Base-by-base conservation (phyloP, 1,284 basidiomycete genomes). In the Apiotrichum laibachii region DNA sequence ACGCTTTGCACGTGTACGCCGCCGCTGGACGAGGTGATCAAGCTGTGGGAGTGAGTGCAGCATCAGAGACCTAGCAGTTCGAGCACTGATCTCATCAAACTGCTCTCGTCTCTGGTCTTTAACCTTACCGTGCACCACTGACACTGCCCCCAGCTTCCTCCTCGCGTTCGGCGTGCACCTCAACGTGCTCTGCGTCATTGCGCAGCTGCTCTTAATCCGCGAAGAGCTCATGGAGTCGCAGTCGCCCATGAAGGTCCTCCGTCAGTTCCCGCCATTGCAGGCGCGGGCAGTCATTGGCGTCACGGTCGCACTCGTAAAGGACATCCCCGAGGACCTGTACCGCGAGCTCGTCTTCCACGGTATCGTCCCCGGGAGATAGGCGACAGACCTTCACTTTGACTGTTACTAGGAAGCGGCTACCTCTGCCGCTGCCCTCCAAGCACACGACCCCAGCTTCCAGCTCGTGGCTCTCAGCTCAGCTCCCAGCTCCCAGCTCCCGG, bases 121-220 rank as follows among this genome's bases (percentile, higher is more conserved):
- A 31, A 31, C 26, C 26, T 4, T 31, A 31, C 26, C 26, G 26
- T 31, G 7, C 26, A 31, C 26, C 26, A 31, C 26, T 61, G 13
- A 57, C 35, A 31, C 26, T 61, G 13, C 55, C 35, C 4, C 2
- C 57, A 77, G 77, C 77, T 99, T 98, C 74, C 83, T 99, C 15
- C 84, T 98, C 34, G 92, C 94, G 1, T 98, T 94, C 71, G 95
- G 95, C 15, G 89, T 94, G 9, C 95, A 98, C 72, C 82, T 98
- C 31, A 98, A 98, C 72, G 88, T 99, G 12, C 82, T 98, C 16
- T 97, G 93, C 73, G 92, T 98, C 10, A 94, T 98, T 58, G 93
- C 95, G 4, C 95, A 98, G 72, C 80, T 98, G 1, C 79, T 93
- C 4, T 83, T 96, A 22, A 94, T 97, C 77, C 83, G 92, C 62